A percentile compares a stretch with the other conserved stretches of the same genome.
These are phyloP conservation scores for Quercus lobata DNA, from an alignment of 331 rosid genomes.

Conservation along the genomic window DNA sequence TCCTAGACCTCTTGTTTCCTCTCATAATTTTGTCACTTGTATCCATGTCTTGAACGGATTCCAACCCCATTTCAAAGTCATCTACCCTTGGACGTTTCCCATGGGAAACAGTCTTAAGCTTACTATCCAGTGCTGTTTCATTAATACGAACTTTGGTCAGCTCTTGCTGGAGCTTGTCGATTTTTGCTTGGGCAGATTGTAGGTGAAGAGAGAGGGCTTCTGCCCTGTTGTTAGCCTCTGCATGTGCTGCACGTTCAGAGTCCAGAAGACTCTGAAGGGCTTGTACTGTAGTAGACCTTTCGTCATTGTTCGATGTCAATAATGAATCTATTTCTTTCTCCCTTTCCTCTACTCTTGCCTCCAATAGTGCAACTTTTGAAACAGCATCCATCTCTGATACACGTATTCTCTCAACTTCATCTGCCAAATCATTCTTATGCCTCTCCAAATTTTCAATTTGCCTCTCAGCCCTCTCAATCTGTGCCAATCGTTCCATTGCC, in stretches of 20 bases:
- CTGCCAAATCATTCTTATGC: conserved; percentile 42
- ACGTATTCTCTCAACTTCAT: conserved; percentile 40
- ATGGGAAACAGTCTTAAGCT: conserved; percentile 62
- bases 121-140: conserved; percentile 76
- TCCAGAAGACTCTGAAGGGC: conserved; percentile 82
- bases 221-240: conserved; percentile 85
- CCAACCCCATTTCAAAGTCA: conserved; percentile 53
- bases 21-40: conserved; percentile 48
- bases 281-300: conserved; percentile 65
- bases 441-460: conserved; percentile 59
- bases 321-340: conserved; percentile 77
- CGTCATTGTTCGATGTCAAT: conserved; percentile 66
- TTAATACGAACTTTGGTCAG: conserved; percentile 75
- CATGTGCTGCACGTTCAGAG: conserved; percentile 86
- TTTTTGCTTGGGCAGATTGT: conserved; percentile 85
- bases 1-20: conserved; percentile 65
- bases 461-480: conserved; percentile 70
- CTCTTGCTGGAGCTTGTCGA: conserved; percentile 88
- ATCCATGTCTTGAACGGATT: conserved; percentile 77
- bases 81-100: conserved; percentile 79
- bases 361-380: conserved; percentile 48
- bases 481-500: conserved; percentile 69
- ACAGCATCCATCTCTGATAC: conserved; percentile 59
- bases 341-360: conserved; percentile 70
- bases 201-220: conserved; percentile 83